Base-by-base conservation (phyloP, 495 filamentous ascomycete genomes). In the Hyaloscypha finlandica region DNA sequence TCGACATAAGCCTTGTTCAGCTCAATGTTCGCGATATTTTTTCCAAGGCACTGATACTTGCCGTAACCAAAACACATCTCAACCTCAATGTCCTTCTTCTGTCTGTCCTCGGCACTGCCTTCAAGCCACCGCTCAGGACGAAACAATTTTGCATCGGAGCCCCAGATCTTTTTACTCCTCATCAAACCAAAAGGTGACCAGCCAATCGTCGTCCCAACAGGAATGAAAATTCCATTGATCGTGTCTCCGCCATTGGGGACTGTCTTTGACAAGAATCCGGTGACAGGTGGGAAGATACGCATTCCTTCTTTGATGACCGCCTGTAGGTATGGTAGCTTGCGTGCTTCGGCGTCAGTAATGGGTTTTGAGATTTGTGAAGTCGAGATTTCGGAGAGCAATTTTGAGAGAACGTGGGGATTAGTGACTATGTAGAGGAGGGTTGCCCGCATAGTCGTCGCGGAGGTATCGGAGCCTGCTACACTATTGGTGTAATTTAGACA, bases 331-430 rank as follows among this genome's bases (percentile, higher is more conserved):
- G 84, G 82, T 52, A 83, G 72, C 59, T 76, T 64, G 65, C 73
- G 74, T 5, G 79, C 79, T 65, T 79, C 75, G 25, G 75, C 73
- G 57, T 76, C 75, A 25, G 53, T 25, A 55, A 55, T 31, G 3
- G 29, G 20, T 6, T 31, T 55, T 25, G 20, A 25, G 20, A 55
- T 25, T 29, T 74, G 66, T 4, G 42, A 4, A 45, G 42, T 45
- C 33, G 86, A 83, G 35, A 90, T 85, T 68, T 90, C 88, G 4
- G 72, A 74, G 76, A 86, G 81, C 67, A 90, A 80, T 57, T 76
- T 81, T 16, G 72, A 73, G 65, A 87, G 88, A 14, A 83, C 77
- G 0, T 69, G 60, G 11, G 75, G 73, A 58, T 82, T 76, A 2
- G 74, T 72, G 29, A 89, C 73, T n/a, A 89, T 70, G 67, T 83